A percentile compares a stretch with the other conserved stretches of the same genome.
These are phyloP conservation scores for Penicillium macrosclerotiorum DNA, from an alignment of 495 filamentous ascomycete genomes.

Conservation along the genomic window DNA sequence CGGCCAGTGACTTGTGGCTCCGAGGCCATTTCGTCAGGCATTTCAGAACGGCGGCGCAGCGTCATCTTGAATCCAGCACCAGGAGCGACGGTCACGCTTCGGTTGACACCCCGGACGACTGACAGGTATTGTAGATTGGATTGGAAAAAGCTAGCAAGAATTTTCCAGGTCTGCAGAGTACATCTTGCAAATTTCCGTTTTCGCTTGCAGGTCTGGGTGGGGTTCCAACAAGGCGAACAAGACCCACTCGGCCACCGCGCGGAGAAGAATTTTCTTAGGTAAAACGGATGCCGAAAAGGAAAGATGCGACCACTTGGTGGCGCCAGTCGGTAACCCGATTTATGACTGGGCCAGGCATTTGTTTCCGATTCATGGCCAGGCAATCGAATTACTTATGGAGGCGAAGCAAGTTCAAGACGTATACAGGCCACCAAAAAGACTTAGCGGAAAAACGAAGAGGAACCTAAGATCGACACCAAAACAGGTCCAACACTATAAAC, in stretches of 20 bases:
- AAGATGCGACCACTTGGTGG: slow-evolving; percentile 6
- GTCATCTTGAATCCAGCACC: neutral
- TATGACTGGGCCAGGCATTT: neutral
- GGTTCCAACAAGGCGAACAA: slow-evolving; percentile 11
- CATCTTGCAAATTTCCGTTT: slow-evolving; percentile 21
- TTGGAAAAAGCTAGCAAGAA: neutral
- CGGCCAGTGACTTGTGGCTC: slow-evolving; percentile 2
- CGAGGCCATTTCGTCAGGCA: slow-evolving; percentile 15
- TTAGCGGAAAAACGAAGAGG: too few relatives aligned
- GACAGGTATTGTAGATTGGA: neutral
- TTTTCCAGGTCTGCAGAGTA: slow-evolving; percentile 9
- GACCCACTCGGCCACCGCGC: slow-evolving; percentile 8
- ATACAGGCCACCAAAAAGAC: too few relatives aligned
- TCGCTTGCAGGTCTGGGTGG: slow-evolving; percentile 18
- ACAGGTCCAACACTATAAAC: too few relatives aligned
- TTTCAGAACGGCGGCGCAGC: slow-evolving; percentile 2
- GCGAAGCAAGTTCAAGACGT: too few relatives aligned
- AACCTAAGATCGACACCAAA: too few relatives aligned
- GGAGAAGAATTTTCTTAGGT: slow-evolving; percentile 26
- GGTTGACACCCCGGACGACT: neutral
- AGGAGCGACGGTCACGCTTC: neutral
- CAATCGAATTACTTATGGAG: too few relatives aligned
- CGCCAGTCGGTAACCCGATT: slow-evolving; percentile 2
- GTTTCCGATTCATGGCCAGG: too few relatives aligned
- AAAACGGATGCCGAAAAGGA: slow-evolving; percentile 12